Percentiles rank a stretch among this genome's conserved stretches.
phyloP scores from a whole-genome alignment of 176 grass and related monocot species.

The Leersia perrieri region DNA sequence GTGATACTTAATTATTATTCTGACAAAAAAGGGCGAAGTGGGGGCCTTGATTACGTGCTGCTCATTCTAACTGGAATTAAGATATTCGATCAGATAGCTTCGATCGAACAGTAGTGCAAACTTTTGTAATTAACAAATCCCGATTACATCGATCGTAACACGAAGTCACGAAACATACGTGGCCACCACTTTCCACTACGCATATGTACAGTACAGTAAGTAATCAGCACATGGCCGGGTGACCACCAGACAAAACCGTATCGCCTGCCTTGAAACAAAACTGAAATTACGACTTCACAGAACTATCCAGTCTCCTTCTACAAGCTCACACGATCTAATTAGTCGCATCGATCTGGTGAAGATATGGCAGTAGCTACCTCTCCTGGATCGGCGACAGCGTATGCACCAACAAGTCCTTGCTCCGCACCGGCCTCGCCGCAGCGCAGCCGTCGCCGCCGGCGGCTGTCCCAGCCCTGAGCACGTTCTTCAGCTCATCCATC shows the following conservation, averaged over 20 bases:
- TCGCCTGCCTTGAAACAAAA: not conserved
- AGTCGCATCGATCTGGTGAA: too few species aligned
- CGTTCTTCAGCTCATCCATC: constrained; percentile 26
- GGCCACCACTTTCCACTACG: constrained; percentile 23
- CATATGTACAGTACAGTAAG: not conserved
- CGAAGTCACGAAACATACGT: not conserved
- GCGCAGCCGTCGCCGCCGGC: not conserved
- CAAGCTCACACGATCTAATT: not conserved
- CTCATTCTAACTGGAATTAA: not conserved
- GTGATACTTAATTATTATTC: not conserved
- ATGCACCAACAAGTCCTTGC: constrained; percentile 19
- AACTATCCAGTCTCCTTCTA: not conserved
- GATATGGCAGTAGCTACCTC: constrained; percentile 8
- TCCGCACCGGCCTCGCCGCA: not conserved
- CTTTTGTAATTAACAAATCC: not conserved
- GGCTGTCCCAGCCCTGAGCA: not conserved
- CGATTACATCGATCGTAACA: not conserved
- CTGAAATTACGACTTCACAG: not conserved
- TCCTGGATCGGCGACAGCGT: constrained; percentile 33
- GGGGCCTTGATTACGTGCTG: not conserved
- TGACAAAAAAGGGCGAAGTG: not conserved
- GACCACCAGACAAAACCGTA: constrained; percentile 5
- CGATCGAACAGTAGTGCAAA: not conserved
- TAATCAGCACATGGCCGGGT: constrained; percentile 8
- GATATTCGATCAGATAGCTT: not conserved